Base-by-base conservation (phyloP, 805 yeast genomes). In the Kockiozyma suomiensis region DNA sequence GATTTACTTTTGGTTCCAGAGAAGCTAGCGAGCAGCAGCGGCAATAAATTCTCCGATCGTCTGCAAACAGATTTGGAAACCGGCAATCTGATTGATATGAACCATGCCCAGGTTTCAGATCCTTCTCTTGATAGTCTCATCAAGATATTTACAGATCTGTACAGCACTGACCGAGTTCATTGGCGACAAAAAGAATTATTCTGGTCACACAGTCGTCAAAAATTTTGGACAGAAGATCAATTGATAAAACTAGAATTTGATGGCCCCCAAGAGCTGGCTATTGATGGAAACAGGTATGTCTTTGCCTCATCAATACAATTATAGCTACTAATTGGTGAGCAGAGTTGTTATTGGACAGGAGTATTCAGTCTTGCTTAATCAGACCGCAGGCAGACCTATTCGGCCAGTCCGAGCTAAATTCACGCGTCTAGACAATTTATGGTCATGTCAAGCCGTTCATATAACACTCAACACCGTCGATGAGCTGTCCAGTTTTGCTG, bases 381-480 rank as follows among this genome's bases (percentile, higher is more conserved):
- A 26, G 19, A 4, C 35, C 6, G 6, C 46, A 3, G 43, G 43
- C 1, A 10, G 21, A 6, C n/a, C 21, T 12, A 5, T 49, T 4
- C 21, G 32, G 4, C 33, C 52, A 3, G 30, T 55, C 2, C n/a
- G 10, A 13, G 51, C 50, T 15, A 21, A 30, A n/a, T 50, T 50
- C 42, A 30, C 19, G 13, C 50, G 46, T 7, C 35, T 56, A 12
- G 60, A 56, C 19, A 8, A 10, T 10, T 25, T 56, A 8, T 50
- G 51, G 55, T 4, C 48, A 2, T 54, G 51, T 3, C 49, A 38
- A 17, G 60, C 56, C 37, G 47, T 48, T 26, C 37, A 23, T 12
- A 17, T 35, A 25, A 26, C 33, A 10, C n/a, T 45, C 49, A 26
- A 45, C 17, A 12, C 33, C 7, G 25, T 12, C n/a, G 21, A 45